Evolutionary conservation across 1,139 yeast genomes (phyloP), one percentile per base, ranked within the genome.

Genomic region (Keqinozyma sinolaborantium): DNA sequence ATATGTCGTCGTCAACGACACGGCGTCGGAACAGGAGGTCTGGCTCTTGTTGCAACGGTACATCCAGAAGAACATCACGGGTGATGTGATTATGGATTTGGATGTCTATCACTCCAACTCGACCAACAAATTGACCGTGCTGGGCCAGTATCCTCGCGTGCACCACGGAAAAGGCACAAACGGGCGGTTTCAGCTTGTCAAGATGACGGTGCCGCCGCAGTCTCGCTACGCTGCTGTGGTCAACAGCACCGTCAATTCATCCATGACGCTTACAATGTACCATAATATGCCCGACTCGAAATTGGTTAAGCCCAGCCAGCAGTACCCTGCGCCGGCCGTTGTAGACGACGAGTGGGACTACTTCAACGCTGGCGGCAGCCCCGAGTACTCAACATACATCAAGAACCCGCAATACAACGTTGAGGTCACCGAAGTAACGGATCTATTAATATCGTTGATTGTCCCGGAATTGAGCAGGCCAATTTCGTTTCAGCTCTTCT

Each of bases 361-460:
- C 2, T 53, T 54, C 2, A 55, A 56, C 11, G 56, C 69, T 26
- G 88, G 86, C 2, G 90, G 92, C 0, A 73, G 69, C 40, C 74
- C 79, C 75, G 45, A 72, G 0, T 42, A 62, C 26, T 58, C 74
- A 2, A 56, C 73, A 1, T 84, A 69, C 44, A 58, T 73, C 23
- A 52, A 60, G 24, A 85, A 84, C 43, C 95, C 95, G 0, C 87
- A 83, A 42, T 83, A 63, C 45, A 57, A 60, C 26, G 31, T 60
- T 50, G 44, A 47, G 36, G 45, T 57, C 32, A 26, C 32, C 11
- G 23, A 45, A 38, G 31, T 47, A 31, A n/a, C 41, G 7, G 32
- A 50, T 25, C 11, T 61, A 0, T 30, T 50, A 7, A 24, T 70
- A 4, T 52, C 50, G 2, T 36, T 72, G 4, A 50, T 51, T 30